A percentile compares a stretch with the other conserved stretches of the same genome.
Evolutionary conservation across 2,329 filamentous ascomycete species (phyloP).

Genomic region (Fusarium brevicatenulatum): DNA sequence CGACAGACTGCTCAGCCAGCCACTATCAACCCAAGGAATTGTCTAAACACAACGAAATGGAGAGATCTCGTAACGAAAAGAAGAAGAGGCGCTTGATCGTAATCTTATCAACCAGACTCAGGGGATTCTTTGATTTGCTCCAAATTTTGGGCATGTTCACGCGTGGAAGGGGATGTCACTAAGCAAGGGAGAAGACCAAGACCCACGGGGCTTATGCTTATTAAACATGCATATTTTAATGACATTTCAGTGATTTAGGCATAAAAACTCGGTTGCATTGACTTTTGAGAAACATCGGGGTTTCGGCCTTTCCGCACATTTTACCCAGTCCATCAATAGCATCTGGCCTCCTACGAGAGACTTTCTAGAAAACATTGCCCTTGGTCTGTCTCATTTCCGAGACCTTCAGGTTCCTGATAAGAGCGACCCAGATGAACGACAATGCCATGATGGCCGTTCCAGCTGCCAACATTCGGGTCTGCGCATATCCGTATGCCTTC

Average conservation of each 20-base stretch:
- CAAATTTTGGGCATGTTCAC: background rate
- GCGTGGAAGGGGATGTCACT: background rate
- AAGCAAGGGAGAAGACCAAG: background rate
- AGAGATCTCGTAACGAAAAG: fast-evolving
- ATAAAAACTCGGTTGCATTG: background rate
- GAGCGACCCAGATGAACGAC: constrained; percentile 29
- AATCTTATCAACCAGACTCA: fast-evolving
- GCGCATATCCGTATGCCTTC: constrained; percentile 19
- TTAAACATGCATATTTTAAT: background rate
- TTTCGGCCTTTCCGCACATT: background rate
- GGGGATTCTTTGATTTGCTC: fast-evolving
- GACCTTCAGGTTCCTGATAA: constrained; percentile 36
- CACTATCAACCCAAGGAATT: background rate
- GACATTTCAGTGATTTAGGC: background rate
- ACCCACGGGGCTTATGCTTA: background rate
- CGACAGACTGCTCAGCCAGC: background rate
- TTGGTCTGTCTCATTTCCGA: constrained; percentile 33
- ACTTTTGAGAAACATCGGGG: background rate
- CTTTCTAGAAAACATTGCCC: constrained; percentile 22
- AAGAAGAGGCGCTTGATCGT: background rate
- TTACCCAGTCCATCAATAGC: too few species aligned
- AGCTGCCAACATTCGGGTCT: constrained; percentile 34
- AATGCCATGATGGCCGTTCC: constrained; percentile 35
- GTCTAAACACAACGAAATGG: background rate
- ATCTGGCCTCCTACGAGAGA: background rate